Percentiles rank a stretch among this genome's conserved stretches.
These are phyloP conservation scores for Crithidia sp. DNA, from an alignment of 208 protist species.

Conservation along the genomic window DNA sequence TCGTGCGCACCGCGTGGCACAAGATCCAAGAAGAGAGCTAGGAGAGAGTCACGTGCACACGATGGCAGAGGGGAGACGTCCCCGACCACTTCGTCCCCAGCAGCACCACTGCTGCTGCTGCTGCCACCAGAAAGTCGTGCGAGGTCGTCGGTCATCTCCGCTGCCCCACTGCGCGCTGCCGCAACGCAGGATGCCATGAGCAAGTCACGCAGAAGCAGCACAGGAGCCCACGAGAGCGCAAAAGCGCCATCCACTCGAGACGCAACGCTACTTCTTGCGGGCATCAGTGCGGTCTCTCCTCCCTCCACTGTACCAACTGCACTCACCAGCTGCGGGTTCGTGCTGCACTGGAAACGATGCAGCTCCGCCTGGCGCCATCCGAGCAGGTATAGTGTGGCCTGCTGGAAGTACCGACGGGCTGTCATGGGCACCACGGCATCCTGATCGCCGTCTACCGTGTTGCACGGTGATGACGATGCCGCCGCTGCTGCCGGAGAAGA, in stretches of 20 bases:
- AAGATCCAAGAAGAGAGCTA: constrained; percentile 2
- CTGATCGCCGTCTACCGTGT: too few relatives aligned
- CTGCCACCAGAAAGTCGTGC: background rate
- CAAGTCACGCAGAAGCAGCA: constrained; percentile 34
- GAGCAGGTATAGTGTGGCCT: constrained; percentile 19
- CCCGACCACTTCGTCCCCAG: background rate
- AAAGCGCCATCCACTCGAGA: too few relatives aligned
- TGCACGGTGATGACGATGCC: background rate
- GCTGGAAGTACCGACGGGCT: constrained; percentile 6
- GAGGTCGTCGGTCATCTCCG: background rate
- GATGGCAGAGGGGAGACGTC: background rate
- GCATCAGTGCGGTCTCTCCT: too few relatives aligned
- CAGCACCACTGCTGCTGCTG: background rate
- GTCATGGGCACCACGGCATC: background rate
- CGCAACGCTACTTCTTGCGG: too few relatives aligned
- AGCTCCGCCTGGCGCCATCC: constrained; percentile 23
- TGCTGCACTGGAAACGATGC: constrained; percentile 10
- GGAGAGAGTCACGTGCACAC: background rate
- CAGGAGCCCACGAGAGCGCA: constrained; percentile 26
- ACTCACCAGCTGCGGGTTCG: too few relatives aligned
- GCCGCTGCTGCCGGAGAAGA: background rate
- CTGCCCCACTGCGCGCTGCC: background rate
- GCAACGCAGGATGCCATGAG: constrained; percentile 13
- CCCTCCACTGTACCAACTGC: too few relatives aligned
- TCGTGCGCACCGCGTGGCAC: background rate